phyloP scores from a whole-genome alignment of 2,329 filamentous ascomycete species.

The Apiospora rasikravindrae region DNA sequence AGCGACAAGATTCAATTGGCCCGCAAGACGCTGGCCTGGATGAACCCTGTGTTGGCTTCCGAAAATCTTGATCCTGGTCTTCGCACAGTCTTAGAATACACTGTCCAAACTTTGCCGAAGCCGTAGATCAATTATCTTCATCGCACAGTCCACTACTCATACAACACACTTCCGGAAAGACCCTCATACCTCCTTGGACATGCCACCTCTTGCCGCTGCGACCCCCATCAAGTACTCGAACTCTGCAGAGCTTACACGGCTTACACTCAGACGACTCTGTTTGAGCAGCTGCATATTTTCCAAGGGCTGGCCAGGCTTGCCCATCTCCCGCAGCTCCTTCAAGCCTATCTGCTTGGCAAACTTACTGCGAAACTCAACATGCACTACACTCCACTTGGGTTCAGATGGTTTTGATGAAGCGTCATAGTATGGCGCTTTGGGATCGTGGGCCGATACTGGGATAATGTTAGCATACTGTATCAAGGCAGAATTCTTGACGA shows the following conservation, averaged over 20 bases:
- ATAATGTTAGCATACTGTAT: conserved; percentile 31
- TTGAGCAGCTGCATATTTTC: conserved; percentile 83
- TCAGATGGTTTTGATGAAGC: conserved; percentile 70
- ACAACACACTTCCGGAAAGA: neutral
- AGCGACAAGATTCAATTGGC: conserved; percentile 52
- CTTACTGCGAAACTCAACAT: conserved; percentile 86
- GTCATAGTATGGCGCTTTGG: conserved; percentile 82
- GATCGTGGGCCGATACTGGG: conserved; percentile 72
- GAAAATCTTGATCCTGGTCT: conserved; percentile 62
- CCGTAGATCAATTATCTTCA: conserved; percentile 27
- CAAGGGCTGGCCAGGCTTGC: conserved; percentile 60
- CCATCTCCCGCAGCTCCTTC: conserved; percentile 71
- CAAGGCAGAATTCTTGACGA: neutral
- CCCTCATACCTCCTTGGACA: conserved; percentile 22
- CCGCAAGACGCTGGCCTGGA: conserved; percentile 58
- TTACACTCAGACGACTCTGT: conserved; percentile 82
- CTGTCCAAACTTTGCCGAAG: conserved; percentile 37
- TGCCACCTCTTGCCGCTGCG: conserved; percentile 46
- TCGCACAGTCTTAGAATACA: conserved; percentile 59
- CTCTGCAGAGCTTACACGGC: conserved; percentile 66
- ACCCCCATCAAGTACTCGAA: conserved; percentile 67
- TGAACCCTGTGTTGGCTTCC: conserved; percentile 55
- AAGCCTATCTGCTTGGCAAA: conserved; percentile 74
- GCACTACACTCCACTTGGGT: conserved; percentile 87
- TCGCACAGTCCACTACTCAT: neutral